A percentile compares a stretch with the other conserved stretches of the same genome.
Evolutionary conservation across 352 stramenopile species (phyloP).

Genomic region (Pythium aquatile): DNA sequence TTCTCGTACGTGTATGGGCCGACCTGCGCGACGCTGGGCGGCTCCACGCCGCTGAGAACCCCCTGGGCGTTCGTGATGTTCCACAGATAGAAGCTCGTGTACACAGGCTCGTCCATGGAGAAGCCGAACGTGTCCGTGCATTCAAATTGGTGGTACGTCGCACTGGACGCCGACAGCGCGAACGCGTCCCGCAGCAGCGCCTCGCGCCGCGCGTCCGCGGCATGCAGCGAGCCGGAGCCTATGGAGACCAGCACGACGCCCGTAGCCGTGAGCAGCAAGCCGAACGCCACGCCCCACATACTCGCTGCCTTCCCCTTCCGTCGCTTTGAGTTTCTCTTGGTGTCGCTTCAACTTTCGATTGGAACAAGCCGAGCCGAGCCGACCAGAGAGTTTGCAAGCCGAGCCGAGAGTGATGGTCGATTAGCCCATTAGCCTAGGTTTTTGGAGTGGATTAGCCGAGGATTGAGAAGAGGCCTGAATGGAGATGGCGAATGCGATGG

Average conservation of each 20-base stretch:
- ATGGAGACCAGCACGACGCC: slow-evolving; percentile 29
- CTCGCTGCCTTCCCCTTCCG: neutral
- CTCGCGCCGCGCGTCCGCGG: slow-evolving; percentile 6
- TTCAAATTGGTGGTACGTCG: slow-evolving; percentile 18
- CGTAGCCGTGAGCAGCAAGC: slow-evolving; percentile 22
- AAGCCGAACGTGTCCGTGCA: slow-evolving; percentile 35
- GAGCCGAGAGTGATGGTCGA: neutral
- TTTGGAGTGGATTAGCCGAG: neutral
- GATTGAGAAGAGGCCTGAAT: neutral
- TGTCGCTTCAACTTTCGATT: neutral
- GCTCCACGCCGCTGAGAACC: slow-evolving; percentile 31
- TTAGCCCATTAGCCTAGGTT: neutral
- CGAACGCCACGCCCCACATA: slow-evolving; percentile 33
- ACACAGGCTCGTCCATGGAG: slow-evolving; percentile 50
- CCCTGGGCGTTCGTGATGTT: slow-evolving; percentile 63
- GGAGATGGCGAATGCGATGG: slow-evolving; percentile 8
- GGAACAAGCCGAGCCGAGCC: neutral
- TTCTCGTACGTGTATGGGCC: slow-evolving; percentile 75
- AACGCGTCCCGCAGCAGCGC: slow-evolving; percentile 10
- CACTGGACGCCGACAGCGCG: neutral
- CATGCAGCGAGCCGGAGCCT: slow-evolving; percentile 30
- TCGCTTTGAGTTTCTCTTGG: neutral
- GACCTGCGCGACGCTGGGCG: slow-evolving; percentile 44
- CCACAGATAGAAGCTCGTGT: slow-evolving; percentile 65
- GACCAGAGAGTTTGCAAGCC: neutral